Percentiles rank a stretch among this genome's conserved stretches.
Conservation (phyloP, 2,329 filamentous ascomycete genomes). For the Canariomyces notabilis region DNA sequence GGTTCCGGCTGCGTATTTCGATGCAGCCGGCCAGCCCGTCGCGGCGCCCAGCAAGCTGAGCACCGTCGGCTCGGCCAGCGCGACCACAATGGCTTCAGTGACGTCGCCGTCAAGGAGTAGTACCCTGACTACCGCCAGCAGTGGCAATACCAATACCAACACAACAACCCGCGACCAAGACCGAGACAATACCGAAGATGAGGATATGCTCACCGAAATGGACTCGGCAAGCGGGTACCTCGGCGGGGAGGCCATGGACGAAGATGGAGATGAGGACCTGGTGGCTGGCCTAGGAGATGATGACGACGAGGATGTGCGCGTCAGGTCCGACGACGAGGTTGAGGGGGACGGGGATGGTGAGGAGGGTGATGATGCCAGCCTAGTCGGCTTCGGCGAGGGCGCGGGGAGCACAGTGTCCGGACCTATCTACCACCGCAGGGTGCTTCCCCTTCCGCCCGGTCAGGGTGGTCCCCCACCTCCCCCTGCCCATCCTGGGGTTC, state of each 20-base stretch:
- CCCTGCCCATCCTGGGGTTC: no score
- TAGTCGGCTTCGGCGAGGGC: conserved; percentile 90
- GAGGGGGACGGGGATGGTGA: no score
- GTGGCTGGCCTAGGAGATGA: conserved; percentile 46
- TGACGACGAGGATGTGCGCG: no score
- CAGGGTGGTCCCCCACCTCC: no score
- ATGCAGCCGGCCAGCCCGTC: conserved; percentile 64
- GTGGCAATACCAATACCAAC: no score
- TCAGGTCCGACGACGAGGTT: conserved; percentile 85
- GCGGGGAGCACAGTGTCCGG: conserved; percentile 81
- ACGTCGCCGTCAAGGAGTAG: no score
- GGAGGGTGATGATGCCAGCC: conserved; percentile 67
- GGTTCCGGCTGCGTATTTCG: conserved; percentile 74
- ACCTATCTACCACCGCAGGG: conserved; percentile 59
- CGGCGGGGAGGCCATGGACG: conserved; percentile 45
- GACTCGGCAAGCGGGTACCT: conserved; percentile 54
- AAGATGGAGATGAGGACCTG: conserved; percentile 46
- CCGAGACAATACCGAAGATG: conserved; percentile 40
- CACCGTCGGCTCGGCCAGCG: conserved; percentile 86
- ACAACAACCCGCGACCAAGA: no score
- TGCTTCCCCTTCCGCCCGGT: conserved; percentile 38
- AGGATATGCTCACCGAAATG: conserved; percentile 54
- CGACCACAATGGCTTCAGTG: no score
- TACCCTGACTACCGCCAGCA: no score
- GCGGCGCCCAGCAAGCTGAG: conserved; percentile 72